phyloP scores from a whole-genome alignment of 2,329 filamentous ascomycete genomes.

The Fusarium metavorans region DNA sequence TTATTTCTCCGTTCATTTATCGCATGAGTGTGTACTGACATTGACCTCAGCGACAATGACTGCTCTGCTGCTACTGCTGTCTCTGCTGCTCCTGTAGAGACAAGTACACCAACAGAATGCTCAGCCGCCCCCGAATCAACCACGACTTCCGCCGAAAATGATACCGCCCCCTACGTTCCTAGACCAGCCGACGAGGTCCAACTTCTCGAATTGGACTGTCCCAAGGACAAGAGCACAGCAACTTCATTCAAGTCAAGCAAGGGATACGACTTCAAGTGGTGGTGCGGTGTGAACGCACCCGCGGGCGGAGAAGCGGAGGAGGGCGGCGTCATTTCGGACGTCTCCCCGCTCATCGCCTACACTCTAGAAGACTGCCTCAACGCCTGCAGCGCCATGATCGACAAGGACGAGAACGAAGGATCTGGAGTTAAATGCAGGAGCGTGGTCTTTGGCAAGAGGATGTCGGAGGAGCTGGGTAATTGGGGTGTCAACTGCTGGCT shows the following conservation, averaged over 20 bases:
- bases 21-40: not conserved
- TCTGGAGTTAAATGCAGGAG: slow-evolving; percentile 15
- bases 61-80: not conserved
- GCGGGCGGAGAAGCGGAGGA: slow-evolving; percentile 3
- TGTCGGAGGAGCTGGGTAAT: not conserved
- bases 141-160: slow-evolving; percentile 12
- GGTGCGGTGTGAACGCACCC: slow-evolving; percentile 29
- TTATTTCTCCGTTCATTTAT: not conserved
- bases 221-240: slow-evolving; percentile 6
- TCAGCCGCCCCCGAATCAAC: slow-evolving; percentile 11
- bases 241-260: slow-evolving; percentile 27
- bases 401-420: not conserved
- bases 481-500: slow-evolving; percentile 28
- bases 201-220: slow-evolving; percentile 13
- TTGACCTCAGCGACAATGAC: slow-evolving; percentile 1
- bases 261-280: slow-evolving; percentile 33
- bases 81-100: slow-evolving; percentile 2
- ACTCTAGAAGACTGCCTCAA: slow-evolving; percentile 29
- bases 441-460: slow-evolving; percentile 18
- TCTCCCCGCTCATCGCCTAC: slow-evolving; percentile 11
- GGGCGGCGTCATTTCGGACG: slow-evolving; percentile 19
- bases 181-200: slow-evolving; percentile 7
- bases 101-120: slow-evolving; percentile 14
- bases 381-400: slow-evolving; percentile 21
- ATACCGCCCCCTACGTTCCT: slow-evolving; percentile 16